Evolutionary conservation across 2,329 filamentous ascomycete species (phyloP).

Genomic region (Nemania diffusa): DNA sequence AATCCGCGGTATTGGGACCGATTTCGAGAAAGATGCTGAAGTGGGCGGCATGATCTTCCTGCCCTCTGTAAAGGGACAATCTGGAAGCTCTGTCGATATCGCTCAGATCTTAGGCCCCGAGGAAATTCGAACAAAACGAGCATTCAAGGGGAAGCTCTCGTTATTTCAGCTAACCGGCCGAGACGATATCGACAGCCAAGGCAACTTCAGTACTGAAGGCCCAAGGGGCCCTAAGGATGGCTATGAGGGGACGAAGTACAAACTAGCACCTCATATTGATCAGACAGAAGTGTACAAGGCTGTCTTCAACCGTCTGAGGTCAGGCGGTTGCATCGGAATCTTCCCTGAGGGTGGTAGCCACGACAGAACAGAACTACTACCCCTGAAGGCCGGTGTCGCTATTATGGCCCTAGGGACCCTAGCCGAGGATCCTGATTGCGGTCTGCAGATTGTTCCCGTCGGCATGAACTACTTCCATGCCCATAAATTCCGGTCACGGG

Average conservation of each 20-base stretch:
- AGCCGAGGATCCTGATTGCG: conserved; percentile 84
- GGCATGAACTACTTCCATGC: conserved; percentile 99
- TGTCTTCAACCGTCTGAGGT: conserved; percentile 84
- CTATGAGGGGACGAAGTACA: conserved; percentile 83
- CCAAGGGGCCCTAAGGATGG: conserved; percentile 66
- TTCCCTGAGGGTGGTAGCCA: conserved; percentile 98
- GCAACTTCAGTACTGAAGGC: conserved; percentile 67
- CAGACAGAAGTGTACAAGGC: conserved; percentile 94
- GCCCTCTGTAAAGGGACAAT: conserved; percentile 81
- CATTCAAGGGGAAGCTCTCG: conserved; percentile 81
- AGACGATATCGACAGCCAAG: conserved; percentile 74
- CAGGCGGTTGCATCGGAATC: conserved; percentile 91
- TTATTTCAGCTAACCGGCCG: conserved; percentile 84
- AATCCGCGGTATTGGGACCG: conserved; percentile 80
- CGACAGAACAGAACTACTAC: conserved; percentile 89
- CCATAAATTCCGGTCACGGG: conserved; percentile 96
- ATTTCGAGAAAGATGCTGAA: conserved; percentile 82
- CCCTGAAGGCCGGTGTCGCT: conserved; percentile 94
- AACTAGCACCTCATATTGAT: conserved; percentile 91
- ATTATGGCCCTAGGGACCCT: conserved; percentile 96
- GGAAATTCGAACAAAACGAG: conserved; percentile 86
- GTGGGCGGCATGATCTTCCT: conserved; percentile 86
- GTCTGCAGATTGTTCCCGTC: conserved; percentile 92
- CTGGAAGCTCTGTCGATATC: conserved; percentile 84
- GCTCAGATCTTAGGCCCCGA: conserved; percentile 81